Evolutionary conservation across 805 yeast species (phyloP).

Genomic region (Zygosaccharomyces bailii): DNA sequence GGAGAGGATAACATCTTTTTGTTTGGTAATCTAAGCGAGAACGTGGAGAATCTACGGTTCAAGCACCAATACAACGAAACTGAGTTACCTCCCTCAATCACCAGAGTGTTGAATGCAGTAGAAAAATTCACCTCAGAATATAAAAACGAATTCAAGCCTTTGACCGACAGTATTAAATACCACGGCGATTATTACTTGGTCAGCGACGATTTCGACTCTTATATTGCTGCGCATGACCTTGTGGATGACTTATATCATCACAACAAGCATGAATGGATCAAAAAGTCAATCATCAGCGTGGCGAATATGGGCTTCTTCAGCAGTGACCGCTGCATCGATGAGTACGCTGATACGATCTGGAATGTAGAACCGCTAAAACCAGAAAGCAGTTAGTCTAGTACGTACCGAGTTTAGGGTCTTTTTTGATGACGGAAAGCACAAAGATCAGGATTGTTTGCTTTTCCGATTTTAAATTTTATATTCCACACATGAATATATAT

Average conservation of each 20-base stretch:
- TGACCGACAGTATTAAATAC: constrained; percentile 63
- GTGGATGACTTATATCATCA: constrained; percentile 66
- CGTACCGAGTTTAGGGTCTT: too few relatives aligned
- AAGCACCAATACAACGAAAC: constrained; percentile 59
- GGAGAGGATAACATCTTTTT: constrained; percentile 91
- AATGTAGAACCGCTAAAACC: constrained; percentile 67
- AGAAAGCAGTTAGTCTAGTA: too few relatives aligned
- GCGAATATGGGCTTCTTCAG: constrained; percentile 94
- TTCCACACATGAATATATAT: constrained; percentile 2
- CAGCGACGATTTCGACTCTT: constrained; percentile 83
- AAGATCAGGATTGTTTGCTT: not conserved
- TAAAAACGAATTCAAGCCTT: constrained; percentile 55
- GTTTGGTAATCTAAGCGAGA: constrained; percentile 87
- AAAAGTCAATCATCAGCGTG: constrained; percentile 71
- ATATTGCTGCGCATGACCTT: constrained; percentile 72
- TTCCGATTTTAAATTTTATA: not conserved
- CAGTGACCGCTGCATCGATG: constrained; percentile 86
- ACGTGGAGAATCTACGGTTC: constrained; percentile 80
- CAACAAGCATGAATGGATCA: constrained; percentile 69
- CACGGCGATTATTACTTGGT: constrained; percentile 88
- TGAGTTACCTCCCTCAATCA: constrained; percentile 55
- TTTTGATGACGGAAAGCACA: not conserved
- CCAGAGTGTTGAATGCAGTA: constrained; percentile 60
- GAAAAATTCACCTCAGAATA: constrained; percentile 66
- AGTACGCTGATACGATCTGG: constrained; percentile 92